A percentile compares a stretch with the other conserved stretches of the same genome.
Evolutionary conservation across 225 moss, liverwort and hornwort genomes (phyloP).

Genomic region (Bryum argenteum): DNA sequence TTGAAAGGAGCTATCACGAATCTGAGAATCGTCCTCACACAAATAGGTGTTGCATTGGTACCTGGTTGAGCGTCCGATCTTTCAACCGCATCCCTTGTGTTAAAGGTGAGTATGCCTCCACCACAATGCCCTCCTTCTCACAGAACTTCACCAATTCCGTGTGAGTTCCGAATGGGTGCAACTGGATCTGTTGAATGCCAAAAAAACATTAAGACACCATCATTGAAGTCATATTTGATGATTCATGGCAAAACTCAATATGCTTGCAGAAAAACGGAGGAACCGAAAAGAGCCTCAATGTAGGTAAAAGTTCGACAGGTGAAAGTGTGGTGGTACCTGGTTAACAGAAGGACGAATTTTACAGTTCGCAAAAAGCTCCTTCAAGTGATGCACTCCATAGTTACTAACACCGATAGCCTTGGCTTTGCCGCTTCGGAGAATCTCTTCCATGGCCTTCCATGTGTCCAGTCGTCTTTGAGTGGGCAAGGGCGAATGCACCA

Average conservation of each 20-base stretch:
- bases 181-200: slow-evolving; percentile 57
- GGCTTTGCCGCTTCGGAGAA: slow-evolving; percentile 78
- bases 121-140: slow-evolving; percentile 69
- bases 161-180: slow-evolving; percentile 76
- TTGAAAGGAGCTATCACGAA: slow-evolving; percentile 5
- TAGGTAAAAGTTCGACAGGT: not conserved
- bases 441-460: slow-evolving; percentile 94
- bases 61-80: slow-evolving; percentile 66
- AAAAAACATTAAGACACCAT: not conserved
- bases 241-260: too few relatives aligned
- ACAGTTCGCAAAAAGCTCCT: slow-evolving; percentile 77
- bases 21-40: not conserved
- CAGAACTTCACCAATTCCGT: slow-evolving; percentile 78
- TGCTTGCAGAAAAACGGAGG: not conserved
- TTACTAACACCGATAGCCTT: slow-evolving; percentile 96
- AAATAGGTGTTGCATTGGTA: slow-evolving; percentile 12
- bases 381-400: slow-evolving; percentile 85
- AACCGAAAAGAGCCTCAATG: not conserved
- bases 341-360: slow-evolving; percentile 84
- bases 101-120: slow-evolving; percentile 89
- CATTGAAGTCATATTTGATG: not conserved
- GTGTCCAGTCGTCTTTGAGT: slow-evolving; percentile 62
- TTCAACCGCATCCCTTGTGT: slow-evolving; percentile 68
- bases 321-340: slow-evolving; percentile 49
- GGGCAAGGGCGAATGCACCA: slow-evolving; percentile 82